A percentile compares a stretch with the other conserved stretches of the same genome.
Evolutionary conservation across 2,329 filamentous ascomycete species (phyloP).

Genomic region (Trichophyton simii): DNA sequence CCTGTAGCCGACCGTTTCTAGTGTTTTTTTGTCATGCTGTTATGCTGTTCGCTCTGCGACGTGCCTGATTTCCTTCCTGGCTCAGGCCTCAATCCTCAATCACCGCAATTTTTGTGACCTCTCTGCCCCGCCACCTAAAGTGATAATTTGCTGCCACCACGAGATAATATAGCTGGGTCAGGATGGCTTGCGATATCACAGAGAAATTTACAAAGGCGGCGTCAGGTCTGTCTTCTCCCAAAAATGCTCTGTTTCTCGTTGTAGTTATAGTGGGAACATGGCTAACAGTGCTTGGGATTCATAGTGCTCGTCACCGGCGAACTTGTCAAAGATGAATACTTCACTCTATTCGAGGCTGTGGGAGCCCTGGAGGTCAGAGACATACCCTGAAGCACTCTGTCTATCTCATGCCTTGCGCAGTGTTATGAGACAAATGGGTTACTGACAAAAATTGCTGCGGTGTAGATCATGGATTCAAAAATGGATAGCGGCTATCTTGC

Average conservation of each 20-base stretch:
- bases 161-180: constrained; percentile 18
- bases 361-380: constrained; percentile 50
- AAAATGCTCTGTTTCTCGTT: constrained; percentile 3
- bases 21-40: background rate
- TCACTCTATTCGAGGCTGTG: constrained; percentile 89
- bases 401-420: background rate
- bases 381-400: background rate
- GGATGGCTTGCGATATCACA: constrained; percentile 41
- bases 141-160: background rate
- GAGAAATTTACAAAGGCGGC: constrained; percentile 42
- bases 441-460: background rate
- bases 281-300: constrained; percentile 7
- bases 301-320: constrained; percentile 65
- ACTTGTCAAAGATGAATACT: constrained; percentile 84
- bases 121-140: background rate
- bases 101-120: background rate
- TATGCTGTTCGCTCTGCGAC: background rate
- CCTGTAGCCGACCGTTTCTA: background rate
- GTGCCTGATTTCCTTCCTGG: background rate
- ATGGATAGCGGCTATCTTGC: constrained; percentile 90
- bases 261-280: background rate
- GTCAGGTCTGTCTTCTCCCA: constrained; percentile 27
- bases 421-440: background rate
- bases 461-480: constrained; percentile 93
- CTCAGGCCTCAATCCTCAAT: background rate